Percentiles rank a stretch among this genome's conserved stretches.
phyloP scores from a whole-genome alignment of 345 rosid genomes.

The Camelina hispida region DNA sequence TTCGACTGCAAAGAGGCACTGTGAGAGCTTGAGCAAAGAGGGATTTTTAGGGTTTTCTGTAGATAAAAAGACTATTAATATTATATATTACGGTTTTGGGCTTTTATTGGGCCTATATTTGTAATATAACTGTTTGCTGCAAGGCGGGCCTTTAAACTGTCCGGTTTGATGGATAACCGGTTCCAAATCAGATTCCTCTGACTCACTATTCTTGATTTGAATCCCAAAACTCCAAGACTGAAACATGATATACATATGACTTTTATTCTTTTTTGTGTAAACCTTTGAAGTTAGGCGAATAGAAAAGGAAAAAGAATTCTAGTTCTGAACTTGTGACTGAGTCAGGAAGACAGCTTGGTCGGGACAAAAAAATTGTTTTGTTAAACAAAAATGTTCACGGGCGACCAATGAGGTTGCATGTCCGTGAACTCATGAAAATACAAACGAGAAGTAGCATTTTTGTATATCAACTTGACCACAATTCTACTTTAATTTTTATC shows the following conservation, averaged over 20 bases:
- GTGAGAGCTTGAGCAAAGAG: neutral
- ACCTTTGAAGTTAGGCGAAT: neutral
- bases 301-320: neutral
- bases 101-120: constrained; percentile 35
- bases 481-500: constrained; percentile 16
- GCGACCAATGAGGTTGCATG: constrained; percentile 36
- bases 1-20: constrained; percentile 23
- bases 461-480: constrained; percentile 31
- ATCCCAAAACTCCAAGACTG: neutral
- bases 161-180: constrained; percentile 4
- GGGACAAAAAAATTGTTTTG: constrained; percentile 11
- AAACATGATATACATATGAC: neutral
- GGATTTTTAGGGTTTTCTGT: constrained; percentile 23
- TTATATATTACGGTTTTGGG: neutral
- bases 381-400: constrained; percentile 42
- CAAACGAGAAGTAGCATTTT: constrained; percentile 22
- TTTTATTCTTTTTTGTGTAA: neutral
- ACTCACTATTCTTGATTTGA: neutral
- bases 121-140: neutral
- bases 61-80: neutral
- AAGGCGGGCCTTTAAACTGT: constrained; percentile 9
- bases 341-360: constrained; percentile 34
- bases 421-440: constrained; percentile 40
- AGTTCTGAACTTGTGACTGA: constrained; percentile 8
- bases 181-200: too few species aligned